Base-by-base conservation (phyloP, 1,284 basidiomycete genomes). In the Trametes versicolor region DNA sequence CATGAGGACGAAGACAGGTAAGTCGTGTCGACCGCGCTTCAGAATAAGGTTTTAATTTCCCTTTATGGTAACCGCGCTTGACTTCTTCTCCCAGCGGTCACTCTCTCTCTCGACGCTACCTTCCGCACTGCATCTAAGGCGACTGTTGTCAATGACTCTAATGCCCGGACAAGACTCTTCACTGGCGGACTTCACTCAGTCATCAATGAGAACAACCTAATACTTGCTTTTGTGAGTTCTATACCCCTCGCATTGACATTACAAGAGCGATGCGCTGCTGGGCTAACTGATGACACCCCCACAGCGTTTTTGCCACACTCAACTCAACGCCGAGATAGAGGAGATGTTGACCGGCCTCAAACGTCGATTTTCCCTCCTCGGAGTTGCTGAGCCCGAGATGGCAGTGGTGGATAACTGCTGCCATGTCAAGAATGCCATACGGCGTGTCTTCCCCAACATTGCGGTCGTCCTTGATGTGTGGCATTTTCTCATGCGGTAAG, bases 321-420 rank as follows among this genome's bases (percentile, higher is more conserved):
- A 60, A 32, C 32, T 21, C 50, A 43, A 43, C 6, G 68, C 63
- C 15, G 67, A 73, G 23, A 68, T 72, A 1, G 52, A 54, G 3
- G 71, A 74, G 45, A 48, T 71, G 1, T 64, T 76, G 1, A 25
- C 62, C 10, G 73, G 72, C 15, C 37, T 71, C 4, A 64, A 60
- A 45, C 21, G 29, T 0, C 66, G 71, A 0, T 68, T 62, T 23
- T 56, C 50, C 0, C n/a, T 57, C 2, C 67, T 74, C 0, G 67
- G 60, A 0, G 51, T 73, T 2, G 21, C 62, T 0, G 32, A 60
- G 0, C 72, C 73, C 0, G 68, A 69, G 43, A 67, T 71, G 55
- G 68, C 61, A 0, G 62, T 72, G 15, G 69, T 63, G 0, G 74
- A 75, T 62, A 75, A 74, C 50, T 75, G 73, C 57, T 75, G 73